Conservation (phyloP, 148 eudicot species). For the Suaeda aralocaspica region DNA sequence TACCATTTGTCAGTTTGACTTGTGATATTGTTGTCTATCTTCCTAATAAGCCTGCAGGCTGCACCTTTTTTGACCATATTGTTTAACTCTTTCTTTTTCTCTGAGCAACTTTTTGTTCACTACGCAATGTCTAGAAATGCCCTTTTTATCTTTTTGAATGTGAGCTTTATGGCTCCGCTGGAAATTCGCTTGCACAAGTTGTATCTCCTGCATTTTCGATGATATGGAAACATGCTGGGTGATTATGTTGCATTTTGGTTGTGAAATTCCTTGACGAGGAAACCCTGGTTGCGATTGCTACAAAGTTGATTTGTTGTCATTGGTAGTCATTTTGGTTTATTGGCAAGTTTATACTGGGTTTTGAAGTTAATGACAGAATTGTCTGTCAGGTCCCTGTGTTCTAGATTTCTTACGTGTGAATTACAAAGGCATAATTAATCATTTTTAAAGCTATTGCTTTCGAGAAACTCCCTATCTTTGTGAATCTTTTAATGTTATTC, state of each 20-base stretch:
- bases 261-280: neutral
- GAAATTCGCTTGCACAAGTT: neutral
- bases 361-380: neutral
- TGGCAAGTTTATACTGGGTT: neutral
- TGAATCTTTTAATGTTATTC: neutral
- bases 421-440: neutral
- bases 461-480: no score
- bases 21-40: no score
- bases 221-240: neutral
- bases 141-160: no score
- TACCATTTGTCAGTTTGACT: no score
- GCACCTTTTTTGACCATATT: no score
- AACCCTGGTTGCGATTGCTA: neutral
- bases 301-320: neutral
- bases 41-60: no score
- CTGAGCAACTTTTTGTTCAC: no score
- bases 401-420: neutral
- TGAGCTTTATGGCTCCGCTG: neutral
- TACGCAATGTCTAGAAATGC: no score
- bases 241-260: neutral
- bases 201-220: neutral
- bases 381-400: neutral
- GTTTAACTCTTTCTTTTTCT: no score
- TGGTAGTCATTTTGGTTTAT: neutral
- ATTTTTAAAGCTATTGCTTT: no score